Percentiles rank a stretch among this genome's conserved stretches.
Conservation (phyloP, 768 basidiomycete genomes). For the Hortiboletus campestris region DNA sequence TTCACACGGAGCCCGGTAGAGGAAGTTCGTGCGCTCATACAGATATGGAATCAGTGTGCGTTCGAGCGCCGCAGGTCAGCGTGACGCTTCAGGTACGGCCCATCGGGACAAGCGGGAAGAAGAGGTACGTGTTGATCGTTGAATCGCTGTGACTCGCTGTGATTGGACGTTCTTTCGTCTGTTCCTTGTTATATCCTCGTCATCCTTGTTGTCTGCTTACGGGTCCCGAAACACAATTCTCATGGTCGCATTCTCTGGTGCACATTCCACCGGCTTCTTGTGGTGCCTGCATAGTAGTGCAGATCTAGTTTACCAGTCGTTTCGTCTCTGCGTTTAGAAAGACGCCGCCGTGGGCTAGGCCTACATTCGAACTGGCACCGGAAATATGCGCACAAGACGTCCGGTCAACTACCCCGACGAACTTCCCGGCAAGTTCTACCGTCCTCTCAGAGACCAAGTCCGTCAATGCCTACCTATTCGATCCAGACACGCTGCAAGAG, state of each 20-base stretch:
- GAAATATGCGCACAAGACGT: background rate
- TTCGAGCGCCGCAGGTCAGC: slow-evolving; percentile 30
- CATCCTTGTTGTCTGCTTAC: background rate
- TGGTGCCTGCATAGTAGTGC: no score
- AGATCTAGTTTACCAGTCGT: background rate
- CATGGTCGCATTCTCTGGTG: background rate
- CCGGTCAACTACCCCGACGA: no score
- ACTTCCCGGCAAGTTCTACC: background rate
- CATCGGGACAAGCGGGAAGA: slow-evolving; percentile 1
- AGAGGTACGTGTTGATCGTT: slow-evolving; percentile 18
- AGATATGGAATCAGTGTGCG: slow-evolving; percentile 33
- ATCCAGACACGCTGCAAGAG: background rate
- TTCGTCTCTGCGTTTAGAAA: background rate
- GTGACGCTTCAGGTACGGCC: slow-evolving; percentile 15
- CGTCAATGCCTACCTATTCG: background rate
- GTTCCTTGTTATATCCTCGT: background rate
- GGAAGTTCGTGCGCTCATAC: slow-evolving; percentile 26
- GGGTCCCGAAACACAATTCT: background rate
- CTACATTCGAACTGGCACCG: background rate
- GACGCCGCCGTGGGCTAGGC: background rate
- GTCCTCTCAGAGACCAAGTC: background rate
- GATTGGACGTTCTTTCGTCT: background rate
- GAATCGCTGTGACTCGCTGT: slow-evolving; percentile 32
- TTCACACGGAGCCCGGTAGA: slow-evolving; percentile 19
- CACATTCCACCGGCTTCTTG: background rate